Percentiles rank a stretch among this genome's conserved stretches.
phyloP scores from a whole-genome alignment of 2,329 filamentous ascomycete species.

The Apiospora arundinis region DNA sequence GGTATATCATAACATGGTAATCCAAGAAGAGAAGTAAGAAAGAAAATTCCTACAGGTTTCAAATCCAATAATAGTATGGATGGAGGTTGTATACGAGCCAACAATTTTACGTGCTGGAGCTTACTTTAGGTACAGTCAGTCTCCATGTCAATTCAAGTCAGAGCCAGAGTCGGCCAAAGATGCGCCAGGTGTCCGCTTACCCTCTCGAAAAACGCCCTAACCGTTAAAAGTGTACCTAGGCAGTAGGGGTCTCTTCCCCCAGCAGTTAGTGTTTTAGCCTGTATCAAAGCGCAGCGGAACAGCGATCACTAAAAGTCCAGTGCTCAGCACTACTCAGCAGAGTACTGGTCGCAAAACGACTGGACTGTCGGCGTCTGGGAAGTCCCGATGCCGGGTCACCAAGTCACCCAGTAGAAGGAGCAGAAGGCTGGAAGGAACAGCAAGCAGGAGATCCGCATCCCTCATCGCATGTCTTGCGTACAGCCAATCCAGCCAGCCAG shows the following conservation, averaged over 20 bases:
- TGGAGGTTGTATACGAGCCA: not conserved
- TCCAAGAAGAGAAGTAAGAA: not conserved
- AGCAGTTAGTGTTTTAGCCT: constrained; percentile 17
- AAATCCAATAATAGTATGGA: not conserved
- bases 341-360: not conserved
- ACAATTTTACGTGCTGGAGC: not conserved
- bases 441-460: no score
- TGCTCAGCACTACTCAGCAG: no score
- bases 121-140: not conserved
- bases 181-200: constrained; percentile 25
- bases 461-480: not conserved
- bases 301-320: not conserved
- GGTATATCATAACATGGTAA: not conserved
- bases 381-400: not conserved
- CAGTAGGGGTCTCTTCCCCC: constrained; percentile 3
- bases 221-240: not conserved
- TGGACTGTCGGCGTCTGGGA: not conserved
- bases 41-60: not conserved
- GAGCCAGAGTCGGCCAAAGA: constrained; percentile 16
- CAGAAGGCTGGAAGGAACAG: no score
- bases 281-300: constrained; percentile 12
- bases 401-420: not conserved
- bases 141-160: not conserved
- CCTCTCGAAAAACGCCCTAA: not conserved
- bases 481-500: not conserved